Percentiles rank a stretch among this genome's conserved stretches.
Conservation (phyloP, 2,329 filamentous ascomycete species). For the Pleoardoris graminearum region DNA sequence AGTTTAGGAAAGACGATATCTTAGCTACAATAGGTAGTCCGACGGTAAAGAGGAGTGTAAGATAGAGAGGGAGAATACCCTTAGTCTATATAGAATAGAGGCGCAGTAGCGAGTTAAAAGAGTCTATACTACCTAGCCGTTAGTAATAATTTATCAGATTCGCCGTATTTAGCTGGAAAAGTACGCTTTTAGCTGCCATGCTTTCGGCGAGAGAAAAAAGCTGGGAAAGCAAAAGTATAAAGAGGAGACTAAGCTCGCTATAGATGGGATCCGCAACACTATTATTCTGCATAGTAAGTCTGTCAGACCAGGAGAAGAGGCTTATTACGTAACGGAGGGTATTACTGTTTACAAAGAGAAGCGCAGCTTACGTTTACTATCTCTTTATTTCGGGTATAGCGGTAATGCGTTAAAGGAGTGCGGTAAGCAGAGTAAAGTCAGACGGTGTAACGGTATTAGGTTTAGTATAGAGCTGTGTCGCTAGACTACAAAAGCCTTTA, state of each 20-base stretch:
- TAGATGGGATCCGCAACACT: constrained; percentile 80
- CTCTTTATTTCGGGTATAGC: constrained; percentile 74
- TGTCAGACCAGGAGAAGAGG: constrained; percentile 92
- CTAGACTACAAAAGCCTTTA: constrained; percentile 79
- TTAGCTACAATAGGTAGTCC: constrained; percentile 82
- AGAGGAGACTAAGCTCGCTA: constrained; percentile 86
- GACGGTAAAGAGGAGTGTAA: constrained; percentile 84
- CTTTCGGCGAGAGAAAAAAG: constrained; percentile 83
- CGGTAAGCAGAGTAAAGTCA: constrained; percentile 85
- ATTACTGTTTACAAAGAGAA: constrained; percentile 62
- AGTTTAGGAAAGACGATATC: constrained; percentile 83
- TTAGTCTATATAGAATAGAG: constrained; percentile 90
- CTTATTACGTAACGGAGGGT: constrained; percentile 80
- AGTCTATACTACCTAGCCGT: constrained; percentile 68
- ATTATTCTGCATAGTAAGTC: constrained; percentile 55
- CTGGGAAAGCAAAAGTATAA: constrained; percentile 83
- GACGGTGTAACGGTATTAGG: constrained; percentile 68
- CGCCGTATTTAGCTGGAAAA: constrained; percentile 77
- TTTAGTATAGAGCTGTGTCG: constrained; percentile 78
- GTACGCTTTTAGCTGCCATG: constrained; percentile 81
- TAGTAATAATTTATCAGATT: constrained; percentile 79
- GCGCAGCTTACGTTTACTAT: constrained; percentile 56
- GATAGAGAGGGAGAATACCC: constrained; percentile 81
- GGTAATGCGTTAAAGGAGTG: constrained; percentile 82
- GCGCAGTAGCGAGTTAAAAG: constrained; percentile 74